Base-by-base conservation (phyloP, 2,329 filamentous ascomycete genomes). In the Raffaelea ambrosiae region DNA sequence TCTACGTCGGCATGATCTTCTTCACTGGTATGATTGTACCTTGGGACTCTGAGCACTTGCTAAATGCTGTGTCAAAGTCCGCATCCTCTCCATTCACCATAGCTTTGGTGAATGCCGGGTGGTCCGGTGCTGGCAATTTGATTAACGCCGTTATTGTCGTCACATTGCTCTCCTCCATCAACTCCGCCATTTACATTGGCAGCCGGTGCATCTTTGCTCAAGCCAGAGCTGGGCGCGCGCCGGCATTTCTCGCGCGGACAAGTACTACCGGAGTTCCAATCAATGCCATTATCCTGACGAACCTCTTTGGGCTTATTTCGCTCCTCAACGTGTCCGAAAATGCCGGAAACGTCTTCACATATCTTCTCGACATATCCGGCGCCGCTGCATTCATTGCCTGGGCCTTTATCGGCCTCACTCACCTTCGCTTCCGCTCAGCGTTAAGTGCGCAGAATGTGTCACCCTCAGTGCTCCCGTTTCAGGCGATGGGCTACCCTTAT, bases 131-230 rank as follows among this genome's bases (percentile, higher is more conserved):
- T 3, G 82, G 83, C 0, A 79, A 78, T 10, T 76, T 90, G 44
- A 81, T 90, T 63, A 90, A 90, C 60, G 84, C 83, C 31, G 71
- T 89, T 20, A 82, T 90, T 54, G 71, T 89, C 53, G 85, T 81
- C 0, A 84, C 82, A 0, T 83, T 81, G 0, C 81, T 79, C 64
- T 87, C 83, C 0, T 74, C 83, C 0, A 80, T 77, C 1, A 88
- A 88, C 54, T 79, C 83, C 54, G 77, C 74, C 58, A 67, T 88
- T 33, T 67, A 72, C 41, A 67, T 76, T 2, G 79, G 76, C 23
- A 79, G 77, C 1, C 71, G 80, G 40, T 74, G 77, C 35, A 63
- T 83, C 4, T 76, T 79, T 51, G 76, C 74, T 3, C 64, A 82
- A 47, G 79, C 79, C 0, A 68, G 78, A 7, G 77, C 79, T 59